phyloP scores from a whole-genome alignment of 2,329 filamentous ascomycete species.

The Curvularia sp. region DNA sequence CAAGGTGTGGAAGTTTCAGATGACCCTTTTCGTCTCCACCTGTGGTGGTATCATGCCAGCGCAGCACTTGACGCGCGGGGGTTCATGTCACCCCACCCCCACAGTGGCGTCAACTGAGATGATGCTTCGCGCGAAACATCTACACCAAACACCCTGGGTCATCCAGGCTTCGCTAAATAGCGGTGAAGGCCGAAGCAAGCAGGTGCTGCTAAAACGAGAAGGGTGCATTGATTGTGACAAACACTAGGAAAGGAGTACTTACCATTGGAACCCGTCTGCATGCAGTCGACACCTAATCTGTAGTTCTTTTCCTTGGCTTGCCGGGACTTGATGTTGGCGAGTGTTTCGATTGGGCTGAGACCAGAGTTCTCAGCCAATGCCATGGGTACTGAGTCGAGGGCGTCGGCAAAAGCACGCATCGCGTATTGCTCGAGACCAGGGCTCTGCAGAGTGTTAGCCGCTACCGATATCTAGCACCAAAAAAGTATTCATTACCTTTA shows the following conservation, averaged over 20 bases:
- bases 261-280: conserved; percentile 90
- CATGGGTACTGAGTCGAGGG: conserved; percentile 92
- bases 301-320: conserved; percentile 87
- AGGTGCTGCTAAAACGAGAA: conserved; percentile 7
- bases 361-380: conserved; percentile 97
- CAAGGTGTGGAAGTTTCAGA: conserved; percentile 20
- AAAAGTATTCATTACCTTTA: conserved; percentile 63
- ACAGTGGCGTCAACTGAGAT: conserved; percentile 26
- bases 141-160: conserved; percentile 13
- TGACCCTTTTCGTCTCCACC: conserved; percentile 17
- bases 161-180: conserved; percentile 19
- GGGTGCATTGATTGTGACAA: conserved; percentile 7
- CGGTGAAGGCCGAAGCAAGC: conserved; percentile 27
- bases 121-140: conserved; percentile 32
- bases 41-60: conserved; percentile 24
- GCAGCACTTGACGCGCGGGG: conserved; percentile 31
- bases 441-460: conserved; percentile 61
- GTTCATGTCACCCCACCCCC: conserved; percentile 25
- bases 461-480: background rate
- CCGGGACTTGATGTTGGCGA: conserved; percentile 93
- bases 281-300: conserved; percentile 93
- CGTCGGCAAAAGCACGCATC: conserved; percentile 97
- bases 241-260: conserved; percentile 43
- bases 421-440: conserved; percentile 98
- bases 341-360: conserved; percentile 91